Conservation (phyloP, 2,329 filamentous ascomycete genomes). For the Fusarium gaditjirri region DNA sequence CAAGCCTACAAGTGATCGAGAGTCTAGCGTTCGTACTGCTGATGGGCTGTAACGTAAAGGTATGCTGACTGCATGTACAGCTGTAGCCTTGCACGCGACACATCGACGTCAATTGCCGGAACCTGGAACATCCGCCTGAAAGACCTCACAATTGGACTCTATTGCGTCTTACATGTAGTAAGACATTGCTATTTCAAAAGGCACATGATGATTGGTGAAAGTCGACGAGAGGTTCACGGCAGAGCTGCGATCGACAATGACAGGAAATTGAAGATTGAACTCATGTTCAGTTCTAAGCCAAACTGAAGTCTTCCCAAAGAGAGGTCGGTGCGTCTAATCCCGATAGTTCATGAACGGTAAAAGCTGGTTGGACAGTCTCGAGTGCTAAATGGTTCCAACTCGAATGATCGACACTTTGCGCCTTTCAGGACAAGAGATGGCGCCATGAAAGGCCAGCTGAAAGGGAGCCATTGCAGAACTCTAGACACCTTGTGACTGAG, state of each 20-base stretch:
- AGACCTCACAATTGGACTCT: constrained; percentile 1
- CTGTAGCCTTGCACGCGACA: neutral
- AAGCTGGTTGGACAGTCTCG: constrained; percentile 18
- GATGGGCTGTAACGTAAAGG: neutral
- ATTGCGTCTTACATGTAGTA: constrained; percentile 16
- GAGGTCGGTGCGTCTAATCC: constrained; percentile 11
- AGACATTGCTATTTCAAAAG: neutral
- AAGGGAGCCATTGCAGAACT: neutral
- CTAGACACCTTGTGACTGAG: neutral
- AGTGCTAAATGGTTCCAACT: constrained; percentile 10
- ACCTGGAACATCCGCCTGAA: constrained; percentile 10
- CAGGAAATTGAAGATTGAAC: constrained; percentile 1
- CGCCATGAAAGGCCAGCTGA: constrained; percentile 27
- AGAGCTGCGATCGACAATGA: constrained; percentile 15
- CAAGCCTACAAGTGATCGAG: neutral
- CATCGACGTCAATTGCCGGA: neutral
- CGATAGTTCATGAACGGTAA: constrained; percentile 17
- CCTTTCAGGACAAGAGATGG: constrained; percentile 32
- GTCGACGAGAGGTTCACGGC: neutral
- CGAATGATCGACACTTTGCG: constrained; percentile 38
- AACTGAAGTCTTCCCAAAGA: constrained; percentile 6
- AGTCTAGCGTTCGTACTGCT: neutral
- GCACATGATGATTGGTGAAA: neutral
- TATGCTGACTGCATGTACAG: constrained; percentile 13
- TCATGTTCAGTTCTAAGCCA: neutral